Conservation (phyloP, 495 filamentous ascomycete species). For the Penicillium lividum region DNA sequence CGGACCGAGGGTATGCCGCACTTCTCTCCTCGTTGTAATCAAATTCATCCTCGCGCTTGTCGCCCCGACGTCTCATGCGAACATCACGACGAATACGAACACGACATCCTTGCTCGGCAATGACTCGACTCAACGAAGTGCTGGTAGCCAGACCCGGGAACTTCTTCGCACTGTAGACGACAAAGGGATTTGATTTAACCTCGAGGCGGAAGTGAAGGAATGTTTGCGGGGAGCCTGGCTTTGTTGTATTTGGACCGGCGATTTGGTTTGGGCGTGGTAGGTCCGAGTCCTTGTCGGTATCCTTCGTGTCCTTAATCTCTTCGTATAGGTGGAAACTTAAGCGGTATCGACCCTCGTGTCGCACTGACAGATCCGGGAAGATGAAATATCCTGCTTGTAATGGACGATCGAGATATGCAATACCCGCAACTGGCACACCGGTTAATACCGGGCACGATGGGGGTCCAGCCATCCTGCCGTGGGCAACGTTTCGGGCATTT, state of each 20-base stretch:
- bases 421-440: constrained; percentile 92
- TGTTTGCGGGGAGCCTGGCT: constrained; percentile 40
- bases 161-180: constrained; percentile 96
- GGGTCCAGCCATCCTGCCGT: constrained; percentile 68
- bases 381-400: constrained; percentile 93
- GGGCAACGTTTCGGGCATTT: constrained; percentile 80
- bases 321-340: constrained; percentile 92
- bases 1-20: constrained; percentile 54
- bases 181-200: constrained; percentile 84
- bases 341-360: constrained; percentile 90
- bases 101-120: constrained; percentile 96
- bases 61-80: constrained; percentile 87
- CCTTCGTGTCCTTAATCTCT: constrained; percentile 78
- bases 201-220: constrained; percentile 74
- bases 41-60: constrained; percentile 65
- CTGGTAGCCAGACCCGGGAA: constrained; percentile 94
- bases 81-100: constrained; percentile 97
- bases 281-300: constrained; percentile 55
- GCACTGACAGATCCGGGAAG: constrained; percentile 95
- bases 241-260: constrained; percentile 22
- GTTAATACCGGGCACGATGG: constrained; percentile 84
- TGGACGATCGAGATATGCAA: constrained; percentile 94
- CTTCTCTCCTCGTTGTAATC: constrained; percentile 66
- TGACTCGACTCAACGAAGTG: constrained; percentile 81
- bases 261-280: constrained; percentile 29